Percentiles rank a stretch among this genome's conserved stretches.
These are phyloP conservation scores for Volvox africanus DNA, from an alignment of 139 green algal species.

Conservation along the genomic window DNA sequence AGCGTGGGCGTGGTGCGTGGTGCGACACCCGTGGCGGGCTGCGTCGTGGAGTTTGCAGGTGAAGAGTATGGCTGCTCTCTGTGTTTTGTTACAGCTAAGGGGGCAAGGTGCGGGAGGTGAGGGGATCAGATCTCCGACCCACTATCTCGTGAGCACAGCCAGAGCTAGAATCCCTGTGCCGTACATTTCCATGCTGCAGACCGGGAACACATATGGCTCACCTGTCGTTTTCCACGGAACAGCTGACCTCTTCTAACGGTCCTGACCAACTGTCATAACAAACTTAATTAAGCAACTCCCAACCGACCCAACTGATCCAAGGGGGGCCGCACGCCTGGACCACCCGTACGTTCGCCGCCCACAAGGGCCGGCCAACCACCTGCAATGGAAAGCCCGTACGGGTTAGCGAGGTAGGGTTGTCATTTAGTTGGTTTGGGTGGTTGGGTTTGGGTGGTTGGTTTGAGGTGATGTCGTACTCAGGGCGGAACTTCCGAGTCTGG, in stretches of 20 bases:
- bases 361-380: slow-evolving; percentile 74
- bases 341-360: slow-evolving; percentile 83
- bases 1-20: slow-evolving; percentile 72
- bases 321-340: slow-evolving; percentile 68
- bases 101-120: too few species aligned
- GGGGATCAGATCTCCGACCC: too few species aligned
- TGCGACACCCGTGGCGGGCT: slow-evolving; percentile 66
- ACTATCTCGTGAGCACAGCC: too few species aligned
- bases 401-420: slow-evolving; percentile 52
- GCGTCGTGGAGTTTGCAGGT: slow-evolving; percentile 80
- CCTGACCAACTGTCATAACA: too few species aligned
- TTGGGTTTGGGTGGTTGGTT: not conserved
- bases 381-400: slow-evolving; percentile 80
- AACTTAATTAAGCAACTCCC: not conserved
- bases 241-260: too few species aligned
- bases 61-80: too few species aligned
- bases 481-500: not conserved
- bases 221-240: too few species aligned
- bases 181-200: too few species aligned
- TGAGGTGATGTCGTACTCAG: not conserved
- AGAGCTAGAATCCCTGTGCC: too few species aligned
- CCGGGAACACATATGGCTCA: too few species aligned
- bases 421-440: not conserved
- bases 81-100: too few species aligned
- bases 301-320: not conserved